phyloP scores from a whole-genome alignment of 1,284 basidiomycete genomes.

The Veloporphyrellus conicus region DNA sequence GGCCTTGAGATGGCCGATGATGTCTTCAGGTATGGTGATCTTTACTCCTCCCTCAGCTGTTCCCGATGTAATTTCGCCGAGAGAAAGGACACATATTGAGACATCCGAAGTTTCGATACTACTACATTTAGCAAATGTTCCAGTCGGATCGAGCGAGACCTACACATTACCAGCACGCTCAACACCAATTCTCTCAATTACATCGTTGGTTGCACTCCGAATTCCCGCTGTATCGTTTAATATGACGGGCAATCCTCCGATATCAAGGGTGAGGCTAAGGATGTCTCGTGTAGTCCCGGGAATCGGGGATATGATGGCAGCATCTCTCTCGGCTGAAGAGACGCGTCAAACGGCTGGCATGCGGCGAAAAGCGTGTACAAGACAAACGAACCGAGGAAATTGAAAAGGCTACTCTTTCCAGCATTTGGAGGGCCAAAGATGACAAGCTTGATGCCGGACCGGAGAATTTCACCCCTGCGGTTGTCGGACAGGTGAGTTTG shows the following conservation, averaged over 20 bases:
- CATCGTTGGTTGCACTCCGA: constrained; percentile 58
- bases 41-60: constrained; percentile 11
- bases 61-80: constrained; percentile 46
- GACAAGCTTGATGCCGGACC: constrained; percentile 75
- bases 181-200: constrained; percentile 81
- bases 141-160: constrained; percentile 21
- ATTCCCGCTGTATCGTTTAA: constrained; percentile 84
- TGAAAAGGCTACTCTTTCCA: constrained; percentile 82
- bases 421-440: constrained; percentile 90
- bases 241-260: constrained; percentile 78
- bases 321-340: constrained; percentile 69
- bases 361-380: background rate
- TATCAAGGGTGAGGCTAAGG: constrained; percentile 76
- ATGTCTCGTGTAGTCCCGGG: constrained; percentile 88
- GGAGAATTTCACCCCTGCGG: constrained; percentile 75
- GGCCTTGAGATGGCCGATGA: constrained; percentile 48
- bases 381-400: constrained; percentile 63
- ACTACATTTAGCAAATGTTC: constrained; percentile 9
- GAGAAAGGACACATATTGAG: constrained; percentile 72
- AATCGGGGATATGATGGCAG: constrained; percentile 81
- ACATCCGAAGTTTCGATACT: constrained; percentile 67
- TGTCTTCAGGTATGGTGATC: constrained; percentile 42
- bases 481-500: constrained; percentile 58
- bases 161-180: constrained; percentile 65
- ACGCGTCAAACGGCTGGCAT: background rate